A percentile compares a stretch with the other conserved stretches of the same genome.
These are phyloP conservation scores for Penicillium sp. DNA, from an alignment of 2,329 filamentous ascomycete genomes.

Conservation along the genomic window DNA sequence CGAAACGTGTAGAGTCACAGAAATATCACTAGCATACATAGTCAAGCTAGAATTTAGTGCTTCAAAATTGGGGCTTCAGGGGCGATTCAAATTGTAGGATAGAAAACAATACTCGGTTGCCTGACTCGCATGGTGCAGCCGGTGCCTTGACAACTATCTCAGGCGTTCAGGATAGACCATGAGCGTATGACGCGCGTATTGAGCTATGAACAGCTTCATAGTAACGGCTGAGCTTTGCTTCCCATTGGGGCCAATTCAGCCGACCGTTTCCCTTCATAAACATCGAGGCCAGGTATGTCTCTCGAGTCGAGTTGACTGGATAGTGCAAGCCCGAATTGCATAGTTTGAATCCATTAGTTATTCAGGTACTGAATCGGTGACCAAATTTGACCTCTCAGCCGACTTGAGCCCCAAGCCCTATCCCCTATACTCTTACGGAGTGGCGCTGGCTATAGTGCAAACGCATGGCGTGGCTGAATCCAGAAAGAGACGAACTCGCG, in stretches of 20 bases:
- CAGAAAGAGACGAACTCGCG: not conserved
- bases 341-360: not conserved
- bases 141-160: not conserved
- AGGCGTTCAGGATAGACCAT: not conserved
- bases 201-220: not conserved
- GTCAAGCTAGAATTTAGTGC: not conserved
- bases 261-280: not conserved
- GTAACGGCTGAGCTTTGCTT: not conserved
- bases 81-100: no score
- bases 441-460: not conserved
- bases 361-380: not conserved
- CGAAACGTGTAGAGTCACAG: not conserved
- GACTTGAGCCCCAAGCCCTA: not conserved
- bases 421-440: no score
- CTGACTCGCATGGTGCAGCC: conserved; percentile 3
- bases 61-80: not conserved
- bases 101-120: not conserved
- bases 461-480: not conserved
- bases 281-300: not conserved
- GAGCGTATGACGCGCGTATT: not conserved
- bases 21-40: not conserved
- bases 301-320: not conserved
- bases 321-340: not conserved
- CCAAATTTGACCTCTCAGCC: not conserved
- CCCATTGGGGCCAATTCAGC: not conserved